Conservation (phyloP, 2,329 filamentous ascomycete species). For the Alternaria panax region DNA sequence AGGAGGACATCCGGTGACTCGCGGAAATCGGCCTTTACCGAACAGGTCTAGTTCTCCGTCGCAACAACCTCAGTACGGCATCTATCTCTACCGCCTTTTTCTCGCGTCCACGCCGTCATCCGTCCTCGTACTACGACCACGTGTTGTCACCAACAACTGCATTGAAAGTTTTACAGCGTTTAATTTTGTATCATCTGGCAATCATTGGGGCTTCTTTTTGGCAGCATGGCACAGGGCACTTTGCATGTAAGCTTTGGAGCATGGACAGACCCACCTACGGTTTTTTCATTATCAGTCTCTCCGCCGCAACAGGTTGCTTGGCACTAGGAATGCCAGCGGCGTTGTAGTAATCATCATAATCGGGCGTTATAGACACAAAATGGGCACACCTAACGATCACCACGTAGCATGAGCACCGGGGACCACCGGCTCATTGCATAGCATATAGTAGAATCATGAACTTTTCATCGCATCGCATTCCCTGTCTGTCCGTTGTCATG, state of each 20-base stretch:
- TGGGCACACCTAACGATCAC: constrained; percentile 15
- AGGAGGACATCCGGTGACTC: constrained; percentile 43
- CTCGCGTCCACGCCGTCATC: constrained; percentile 31
- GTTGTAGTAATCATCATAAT: constrained; percentile 17
- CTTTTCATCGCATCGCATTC: background rate
- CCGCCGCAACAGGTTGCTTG: constrained; percentile 13
- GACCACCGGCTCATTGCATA: constrained; percentile 7
- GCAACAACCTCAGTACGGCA: constrained; percentile 19
- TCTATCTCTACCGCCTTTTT: background rate
- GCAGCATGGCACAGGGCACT: constrained; percentile 8
- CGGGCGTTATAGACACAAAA: constrained; percentile 16
- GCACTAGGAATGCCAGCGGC: constrained; percentile 12
- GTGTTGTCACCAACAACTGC: constrained; percentile 27
- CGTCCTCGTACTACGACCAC: constrained; percentile 27
- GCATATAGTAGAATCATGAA: constrained; percentile 12
- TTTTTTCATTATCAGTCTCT: constrained; percentile 6
- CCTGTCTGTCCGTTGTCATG: background rate
- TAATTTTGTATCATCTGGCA: constrained; percentile 33
- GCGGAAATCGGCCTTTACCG: constrained; percentile 46
- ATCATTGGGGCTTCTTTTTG: constrained; percentile 21
- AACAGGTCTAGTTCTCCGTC: constrained; percentile 44
- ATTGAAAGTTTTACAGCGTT: constrained; percentile 36
- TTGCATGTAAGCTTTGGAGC: constrained; percentile 21
- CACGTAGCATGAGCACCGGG: constrained; percentile 7
- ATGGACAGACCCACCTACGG: constrained; percentile 4